phyloP scores from a whole-genome alignment of 176 grass and related monocot genomes.

The Oryza coarctata region DNA sequence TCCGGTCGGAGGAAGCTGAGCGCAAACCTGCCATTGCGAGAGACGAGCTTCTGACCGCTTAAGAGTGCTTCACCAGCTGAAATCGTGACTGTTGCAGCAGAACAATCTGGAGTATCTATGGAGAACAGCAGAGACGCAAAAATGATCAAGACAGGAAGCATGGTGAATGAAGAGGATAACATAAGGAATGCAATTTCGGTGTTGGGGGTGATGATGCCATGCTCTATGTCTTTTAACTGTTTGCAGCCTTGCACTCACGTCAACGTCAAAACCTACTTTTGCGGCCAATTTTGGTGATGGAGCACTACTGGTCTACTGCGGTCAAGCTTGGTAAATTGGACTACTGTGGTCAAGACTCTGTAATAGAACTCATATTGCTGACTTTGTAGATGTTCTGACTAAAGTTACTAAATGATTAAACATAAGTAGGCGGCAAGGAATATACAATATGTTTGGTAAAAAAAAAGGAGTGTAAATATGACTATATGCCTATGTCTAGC shows the following conservation, averaged over 20 bases:
- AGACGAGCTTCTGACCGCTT: conserved; percentile 33
- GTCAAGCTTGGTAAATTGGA: too few relatives aligned
- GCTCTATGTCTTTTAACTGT: too few relatives aligned
- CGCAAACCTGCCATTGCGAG: conserved; percentile 30
- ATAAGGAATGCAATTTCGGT: too few relatives aligned
- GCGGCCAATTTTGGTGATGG: too few relatives aligned
- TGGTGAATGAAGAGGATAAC: neutral
- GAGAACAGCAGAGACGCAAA: conserved; percentile 4
- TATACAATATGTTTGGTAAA: neutral
- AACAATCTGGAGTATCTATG: neutral
- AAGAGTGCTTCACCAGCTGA: conserved; percentile 21
- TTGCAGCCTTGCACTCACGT: too few relatives aligned
- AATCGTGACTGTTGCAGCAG: conserved; percentile 25
- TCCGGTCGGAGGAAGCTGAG: conserved; percentile 48
- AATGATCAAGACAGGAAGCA: conserved; percentile 8
- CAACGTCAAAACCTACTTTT: too few relatives aligned
- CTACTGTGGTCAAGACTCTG: neutral
- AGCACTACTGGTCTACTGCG: too few relatives aligned
- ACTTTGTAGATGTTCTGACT: neutral
- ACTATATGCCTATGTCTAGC: neutral
- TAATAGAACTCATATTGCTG: neutral
- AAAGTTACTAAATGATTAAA: neutral
- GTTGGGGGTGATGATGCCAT: too few relatives aligned
- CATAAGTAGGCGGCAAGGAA: too few relatives aligned
- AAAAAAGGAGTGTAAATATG: neutral